phyloP scores from a whole-genome alignment of 768 basidiomycete species.

The Mycena maculata region DNA sequence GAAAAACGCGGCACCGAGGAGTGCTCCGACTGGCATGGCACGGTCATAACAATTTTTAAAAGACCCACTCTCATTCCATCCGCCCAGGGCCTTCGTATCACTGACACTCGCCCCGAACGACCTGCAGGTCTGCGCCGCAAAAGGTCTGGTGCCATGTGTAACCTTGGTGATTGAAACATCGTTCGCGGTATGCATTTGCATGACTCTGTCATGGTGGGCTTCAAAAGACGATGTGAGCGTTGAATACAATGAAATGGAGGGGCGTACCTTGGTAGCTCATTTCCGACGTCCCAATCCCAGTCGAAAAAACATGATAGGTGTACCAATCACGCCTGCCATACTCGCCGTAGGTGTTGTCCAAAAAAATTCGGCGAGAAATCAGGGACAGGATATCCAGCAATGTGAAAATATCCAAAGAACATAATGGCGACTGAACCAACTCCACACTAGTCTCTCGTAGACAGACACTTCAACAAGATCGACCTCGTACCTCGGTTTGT shows the following conservation, averaged over 20 bases:
- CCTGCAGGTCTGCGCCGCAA: neutral
- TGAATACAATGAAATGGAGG: too few species aligned
- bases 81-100: too few species aligned
- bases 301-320: too few species aligned
- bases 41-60: conserved; percentile 7
- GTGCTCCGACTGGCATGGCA: conserved; percentile 39
- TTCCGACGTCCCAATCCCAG: too few species aligned
- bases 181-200: neutral
- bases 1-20: conserved; percentile 43
- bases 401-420: neutral
- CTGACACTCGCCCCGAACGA: neutral
- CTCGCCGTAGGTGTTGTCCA: neutral
- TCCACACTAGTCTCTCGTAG: too few species aligned
- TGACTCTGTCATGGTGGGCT: neutral
- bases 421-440: too few species aligned
- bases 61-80: conserved; percentile 1
- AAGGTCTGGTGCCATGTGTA: neutral
- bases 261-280: too few species aligned
- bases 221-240: too few species aligned
- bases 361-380: neutral
- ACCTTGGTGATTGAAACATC: neutral
- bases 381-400: neutral
- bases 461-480: too few species aligned
- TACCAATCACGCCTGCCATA: too few species aligned
- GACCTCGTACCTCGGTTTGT: too few species aligned